Percentiles rank a stretch among this genome's conserved stretches.
phyloP scores from a whole-genome alignment of 2,329 filamentous ascomycete species.

The Aspergillus brasiliensis region DNA sequence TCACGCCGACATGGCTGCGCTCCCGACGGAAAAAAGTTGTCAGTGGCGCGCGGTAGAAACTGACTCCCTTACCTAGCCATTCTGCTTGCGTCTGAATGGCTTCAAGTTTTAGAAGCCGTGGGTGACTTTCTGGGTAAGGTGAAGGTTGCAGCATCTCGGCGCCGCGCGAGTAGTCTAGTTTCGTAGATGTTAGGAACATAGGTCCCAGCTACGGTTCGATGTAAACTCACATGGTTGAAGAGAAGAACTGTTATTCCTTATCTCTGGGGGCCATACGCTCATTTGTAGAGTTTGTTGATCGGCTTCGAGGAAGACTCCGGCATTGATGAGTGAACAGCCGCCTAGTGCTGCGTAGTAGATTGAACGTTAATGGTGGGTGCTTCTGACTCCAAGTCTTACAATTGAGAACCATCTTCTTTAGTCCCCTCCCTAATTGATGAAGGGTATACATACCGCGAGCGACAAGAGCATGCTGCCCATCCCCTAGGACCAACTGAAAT shows the following conservation, averaged over 20 bases:
- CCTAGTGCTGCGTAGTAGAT: too few species aligned
- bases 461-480: conserved; percentile 65
- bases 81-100: conserved; percentile 8
- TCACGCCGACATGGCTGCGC: conserved; percentile 64
- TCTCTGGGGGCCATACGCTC: conserved; percentile 56
- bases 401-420: too few species aligned
- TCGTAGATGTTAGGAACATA: neutral
- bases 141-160: conserved; percentile 21
- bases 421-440: too few species aligned
- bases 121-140: conserved; percentile 12
- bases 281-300: conserved; percentile 57
- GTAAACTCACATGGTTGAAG: conserved; percentile 16
- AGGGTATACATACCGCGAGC: conserved; percentile 53
- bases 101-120: conserved; percentile 9
- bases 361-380: neutral
- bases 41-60: conserved; percentile 60
- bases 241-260: conserved; percentile 31
- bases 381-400: neutral
- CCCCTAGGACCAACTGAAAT: conserved; percentile 64
- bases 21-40: conserved; percentile 66
- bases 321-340: conserved; percentile 65
- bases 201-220: neutral
- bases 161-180: conserved; percentile 18
- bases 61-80: conserved; percentile 47
- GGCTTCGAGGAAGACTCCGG: conserved; percentile 66